These are phyloP conservation scores for Sporisorium iseilematis-ciliati DNA, from an alignment of 1,284 basidiomycete species.

Conservation along the genomic window DNA sequence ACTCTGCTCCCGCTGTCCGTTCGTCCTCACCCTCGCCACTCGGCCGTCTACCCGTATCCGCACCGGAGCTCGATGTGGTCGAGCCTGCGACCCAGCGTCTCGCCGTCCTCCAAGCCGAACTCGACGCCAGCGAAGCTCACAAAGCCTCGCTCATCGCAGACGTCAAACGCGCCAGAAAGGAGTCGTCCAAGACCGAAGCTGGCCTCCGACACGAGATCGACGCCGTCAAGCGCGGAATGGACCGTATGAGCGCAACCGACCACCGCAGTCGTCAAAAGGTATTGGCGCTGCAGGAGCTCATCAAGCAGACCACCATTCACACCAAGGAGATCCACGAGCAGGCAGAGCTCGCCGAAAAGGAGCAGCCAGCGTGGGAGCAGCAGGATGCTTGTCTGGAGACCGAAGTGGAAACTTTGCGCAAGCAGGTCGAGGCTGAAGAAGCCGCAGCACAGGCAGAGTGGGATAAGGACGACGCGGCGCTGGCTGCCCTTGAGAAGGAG, in stretches of 20 bases:
- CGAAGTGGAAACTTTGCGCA: constrained; percentile 34
- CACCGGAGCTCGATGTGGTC: constrained; percentile 26
- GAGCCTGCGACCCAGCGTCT: constrained; percentile 31
- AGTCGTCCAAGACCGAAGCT: constrained; percentile 54
- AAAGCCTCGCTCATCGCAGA: constrained; percentile 44
- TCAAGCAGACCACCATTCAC: constrained; percentile 58
- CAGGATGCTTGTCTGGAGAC: constrained; percentile 34
- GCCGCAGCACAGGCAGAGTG: constrained; percentile 32
- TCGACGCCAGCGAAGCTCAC: constrained; percentile 43
- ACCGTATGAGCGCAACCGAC: constrained; percentile 55
- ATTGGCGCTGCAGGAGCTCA: constrained; percentile 60
- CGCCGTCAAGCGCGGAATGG: constrained; percentile 56
- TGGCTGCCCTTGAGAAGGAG: constrained; percentile 48
- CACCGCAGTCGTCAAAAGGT: constrained; percentile 62
- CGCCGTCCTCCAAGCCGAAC: constrained; percentile 44
- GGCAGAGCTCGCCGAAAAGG: constrained; percentile 48
- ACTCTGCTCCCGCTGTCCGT: constrained; percentile 26
- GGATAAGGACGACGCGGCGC: constrained; percentile 45
- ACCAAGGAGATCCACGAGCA: constrained; percentile 55
- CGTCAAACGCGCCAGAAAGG: constrained; percentile 55
- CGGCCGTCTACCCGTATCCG: constrained; percentile 32
- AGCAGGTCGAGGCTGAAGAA: constrained; percentile 47
- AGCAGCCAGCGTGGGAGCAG: constrained; percentile 49
- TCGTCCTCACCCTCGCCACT: constrained; percentile 49
- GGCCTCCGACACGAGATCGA: constrained; percentile 61